Base-by-base conservation (phyloP, 148 eudicot species). In the Vaccinium darrowii region DNA sequence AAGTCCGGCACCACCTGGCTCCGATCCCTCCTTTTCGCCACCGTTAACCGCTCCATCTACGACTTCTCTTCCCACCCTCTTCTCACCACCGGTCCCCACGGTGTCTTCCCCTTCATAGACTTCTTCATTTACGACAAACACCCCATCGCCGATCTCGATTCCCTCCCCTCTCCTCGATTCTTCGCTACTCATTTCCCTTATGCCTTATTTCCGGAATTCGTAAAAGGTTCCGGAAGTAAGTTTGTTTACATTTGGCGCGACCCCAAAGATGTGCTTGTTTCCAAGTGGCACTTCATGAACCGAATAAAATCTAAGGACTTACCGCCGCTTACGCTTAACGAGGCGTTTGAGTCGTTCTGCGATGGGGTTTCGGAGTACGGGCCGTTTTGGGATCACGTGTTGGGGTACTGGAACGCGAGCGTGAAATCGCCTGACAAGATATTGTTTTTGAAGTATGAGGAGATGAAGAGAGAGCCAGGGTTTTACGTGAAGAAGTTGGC, bases 1-100 rank as follows among this genome's bases (percentile, higher is more conserved):
- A 84, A 84, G 58, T 62, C 52, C 8, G 83, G 86, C 67, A 84
- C 82, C 47, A 84, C 83, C 4, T 84, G 86, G 78, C 83, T 84
- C 25, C 52, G 78, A 1, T 23, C 86, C 39, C 73, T 84, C 47
- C 69, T 84, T 36, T 84, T 84, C 14, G 58, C 86, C 49, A 84
- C 74, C 71, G 50, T 67, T 19, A 79, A 79, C 54, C 60, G 83
- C 1, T 6, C 16, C n/a, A 7, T 63, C 5, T 67, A 52, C 19
- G 78, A 71, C 5, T 52, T 79, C 8, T 67, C 86, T 43, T 0
- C 27, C n/a, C 83, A 79, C 69, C 86, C 82, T 79, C 23, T 84
- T 21, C 82, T 79, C n/a, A 67, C 19, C 1, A 79, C 18, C 3
- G 69, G 78, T 8, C 86, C 86, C 57, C 86, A 79, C 10, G 82